These are phyloP conservation scores for Ophiostoma sp. DNA, from an alignment of 2,329 filamentous ascomycete species.

Conservation along the genomic window DNA sequence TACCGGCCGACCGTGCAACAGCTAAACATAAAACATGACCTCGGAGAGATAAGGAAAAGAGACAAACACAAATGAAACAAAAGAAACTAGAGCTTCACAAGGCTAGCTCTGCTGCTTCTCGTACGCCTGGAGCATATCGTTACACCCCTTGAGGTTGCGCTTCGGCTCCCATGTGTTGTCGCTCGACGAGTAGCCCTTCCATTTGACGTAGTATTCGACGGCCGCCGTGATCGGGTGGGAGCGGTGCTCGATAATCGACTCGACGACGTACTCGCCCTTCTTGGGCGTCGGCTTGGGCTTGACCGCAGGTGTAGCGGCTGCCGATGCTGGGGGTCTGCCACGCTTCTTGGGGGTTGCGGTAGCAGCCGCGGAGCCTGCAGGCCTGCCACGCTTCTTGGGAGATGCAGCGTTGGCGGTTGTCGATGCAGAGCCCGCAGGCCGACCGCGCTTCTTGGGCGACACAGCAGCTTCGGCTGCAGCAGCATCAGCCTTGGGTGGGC, in stretches of 20 bases:
- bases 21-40: not conserved
- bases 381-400: constrained; percentile 4
- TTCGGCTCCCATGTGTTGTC: constrained; percentile 53
- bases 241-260: constrained; percentile 41
- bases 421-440: not conserved
- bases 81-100: not conserved
- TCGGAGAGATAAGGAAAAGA: not conserved
- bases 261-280: constrained; percentile 42
- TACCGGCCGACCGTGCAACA: not conserved
- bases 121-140: constrained; percentile 36
- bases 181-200: constrained; percentile 43
- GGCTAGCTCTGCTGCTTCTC: constrained; percentile 29
- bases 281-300: constrained; percentile 23
- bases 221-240: constrained; percentile 38
- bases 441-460: not conserved
- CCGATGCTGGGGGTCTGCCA: not conserved
- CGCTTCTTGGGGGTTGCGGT: not conserved
- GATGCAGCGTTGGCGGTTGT: constrained; percentile 1
- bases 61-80: not conserved
- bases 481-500: not conserved
- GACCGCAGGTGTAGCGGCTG: constrained; percentile 16
- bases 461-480: not conserved
- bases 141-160: constrained; percentile 40
- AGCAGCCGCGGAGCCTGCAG: constrained; percentile 11
- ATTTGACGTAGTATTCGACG: constrained; percentile 48